phyloP scores from a whole-genome alignment of 2,329 filamentous ascomycete genomes.

The Alternaria infectoria region DNA sequence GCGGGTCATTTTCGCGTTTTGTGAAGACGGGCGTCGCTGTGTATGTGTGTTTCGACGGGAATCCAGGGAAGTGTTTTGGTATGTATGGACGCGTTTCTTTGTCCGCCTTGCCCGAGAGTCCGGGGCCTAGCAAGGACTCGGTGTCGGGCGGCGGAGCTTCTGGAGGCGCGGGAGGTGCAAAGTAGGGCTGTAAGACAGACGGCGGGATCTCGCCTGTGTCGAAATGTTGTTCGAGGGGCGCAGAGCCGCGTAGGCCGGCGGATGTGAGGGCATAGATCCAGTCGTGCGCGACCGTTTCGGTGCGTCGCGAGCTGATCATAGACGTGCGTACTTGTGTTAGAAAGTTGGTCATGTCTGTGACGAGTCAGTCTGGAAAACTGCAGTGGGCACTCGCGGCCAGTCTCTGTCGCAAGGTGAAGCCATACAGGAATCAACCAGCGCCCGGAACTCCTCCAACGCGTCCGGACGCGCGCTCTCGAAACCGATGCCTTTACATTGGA shows the following conservation, averaged over 20 bases:
- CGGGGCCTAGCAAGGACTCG: conserved; percentile 59
- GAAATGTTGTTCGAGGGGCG: conserved; percentile 50
- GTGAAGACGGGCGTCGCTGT: conserved; percentile 65
- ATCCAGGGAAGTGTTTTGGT: conserved; percentile 65
- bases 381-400: conserved; percentile 4
- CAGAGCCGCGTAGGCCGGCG: conserved; percentile 47
- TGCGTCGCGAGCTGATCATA: conserved; percentile 64
- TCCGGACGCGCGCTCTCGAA: conserved; percentile 62
- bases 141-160: conserved; percentile 52
- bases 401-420: conserved; percentile 25
- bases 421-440: conserved; percentile 66
- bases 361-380: conserved; percentile 21
- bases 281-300: conserved; percentile 63
- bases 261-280: conserved; percentile 61
- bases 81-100: conserved; percentile 60
- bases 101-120: conserved; percentile 56
- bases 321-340: conserved; percentile 61
- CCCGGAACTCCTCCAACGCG: conserved; percentile 63
- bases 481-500: conserved; percentile 58
- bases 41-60: conserved; percentile 70
- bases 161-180: conserved; percentile 50
- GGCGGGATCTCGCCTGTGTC: conserved; percentile 48
- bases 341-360: conserved; percentile 61
- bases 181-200: conserved; percentile 47
- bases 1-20: conserved; percentile 64